Evolutionary conservation across 208 protist species (phyloP), one percentile per base, ranked within the genome.

Genomic region (Leishmania amazonensis): DNA sequence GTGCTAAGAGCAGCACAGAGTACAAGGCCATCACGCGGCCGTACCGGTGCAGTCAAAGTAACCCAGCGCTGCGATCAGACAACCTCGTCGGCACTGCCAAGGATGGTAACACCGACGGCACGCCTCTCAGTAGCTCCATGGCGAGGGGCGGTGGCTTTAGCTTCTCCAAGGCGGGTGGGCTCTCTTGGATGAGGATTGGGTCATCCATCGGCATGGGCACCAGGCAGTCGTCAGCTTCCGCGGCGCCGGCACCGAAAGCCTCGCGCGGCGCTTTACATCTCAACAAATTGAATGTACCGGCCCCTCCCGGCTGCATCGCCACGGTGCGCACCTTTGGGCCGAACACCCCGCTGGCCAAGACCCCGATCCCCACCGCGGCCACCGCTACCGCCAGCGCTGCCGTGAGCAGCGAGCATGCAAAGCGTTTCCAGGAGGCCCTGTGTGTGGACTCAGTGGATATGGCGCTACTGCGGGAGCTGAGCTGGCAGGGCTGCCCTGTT

Each of bases 401-500:
- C 1, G 42, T 53, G 60, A 67, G 68, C 68, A 49, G 62, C 49
- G 75, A 78, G 9, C 76, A 83, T 57, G 80, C 78, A 6, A 74
- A 83, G 62, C 85, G 77, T 28, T 81, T 93, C 42, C 67, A 88
- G 17, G 75, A 78, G 28, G 82, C 86, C 15, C 74, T 92, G 62
- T 53, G 60, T 38, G 75, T 76, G 17, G 86, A 88, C 60, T 79
- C 83, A 24, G 86, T 89, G 11, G 81, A 87, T 42, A 40, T 92
- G 64, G 83, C 76, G n/a, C 83, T 81, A 21, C 76, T 95, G 73
- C 81, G 91, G 28, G 81, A 83, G 65, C 75, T 93, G 40, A 87
- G 91, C 74, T 92, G 88, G 81, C 81, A 85, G 77, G 91, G 90
- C n/a, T 92, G 88, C 80, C 88, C 91, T 1, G 87, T 85, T 38